Conservation (phyloP, 2,329 filamentous ascomycete species). For the Ceratocystiopsis sp. region DNA sequence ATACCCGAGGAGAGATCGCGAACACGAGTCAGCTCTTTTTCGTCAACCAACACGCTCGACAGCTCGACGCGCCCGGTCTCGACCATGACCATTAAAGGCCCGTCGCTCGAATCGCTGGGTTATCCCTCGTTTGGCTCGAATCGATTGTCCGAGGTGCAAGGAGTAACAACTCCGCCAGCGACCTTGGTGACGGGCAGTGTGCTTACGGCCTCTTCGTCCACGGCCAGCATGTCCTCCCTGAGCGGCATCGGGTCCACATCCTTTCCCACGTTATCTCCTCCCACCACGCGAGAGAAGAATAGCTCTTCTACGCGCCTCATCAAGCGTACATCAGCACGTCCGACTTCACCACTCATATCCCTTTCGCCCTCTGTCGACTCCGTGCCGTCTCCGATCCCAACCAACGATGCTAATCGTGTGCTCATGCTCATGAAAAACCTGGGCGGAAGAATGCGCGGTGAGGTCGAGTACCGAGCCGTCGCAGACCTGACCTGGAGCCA, state of each 20-base stretch:
- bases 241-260: not conserved
- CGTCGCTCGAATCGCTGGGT: constrained; percentile 24
- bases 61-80: constrained; percentile 18
- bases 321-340: constrained; percentile 38
- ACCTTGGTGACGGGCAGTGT: too few species aligned
- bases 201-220: constrained; percentile 5
- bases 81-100: constrained; percentile 24
- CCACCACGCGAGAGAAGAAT: constrained; percentile 24
- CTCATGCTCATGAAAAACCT: constrained; percentile 61
- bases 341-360: constrained; percentile 38
- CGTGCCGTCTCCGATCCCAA: constrained; percentile 40
- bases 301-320: constrained; percentile 30
- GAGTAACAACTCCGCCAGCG: constrained; percentile 2
- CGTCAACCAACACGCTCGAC: constrained; percentile 41
- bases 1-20: too few species aligned
- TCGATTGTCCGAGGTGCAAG: constrained; percentile 17
- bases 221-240: constrained; percentile 4
- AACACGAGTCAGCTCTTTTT: constrained; percentile 47
- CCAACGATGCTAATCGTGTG: constrained; percentile 53
- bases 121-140: constrained; percentile 21
- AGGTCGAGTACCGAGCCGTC: constrained; percentile 53
- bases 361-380: constrained; percentile 42
- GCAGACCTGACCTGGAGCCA: constrained; percentile 45
- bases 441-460: constrained; percentile 64
- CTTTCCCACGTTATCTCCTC: not conserved